Conservation (phyloP, 208 protist genomes). For the Leishmania major region DNA sequence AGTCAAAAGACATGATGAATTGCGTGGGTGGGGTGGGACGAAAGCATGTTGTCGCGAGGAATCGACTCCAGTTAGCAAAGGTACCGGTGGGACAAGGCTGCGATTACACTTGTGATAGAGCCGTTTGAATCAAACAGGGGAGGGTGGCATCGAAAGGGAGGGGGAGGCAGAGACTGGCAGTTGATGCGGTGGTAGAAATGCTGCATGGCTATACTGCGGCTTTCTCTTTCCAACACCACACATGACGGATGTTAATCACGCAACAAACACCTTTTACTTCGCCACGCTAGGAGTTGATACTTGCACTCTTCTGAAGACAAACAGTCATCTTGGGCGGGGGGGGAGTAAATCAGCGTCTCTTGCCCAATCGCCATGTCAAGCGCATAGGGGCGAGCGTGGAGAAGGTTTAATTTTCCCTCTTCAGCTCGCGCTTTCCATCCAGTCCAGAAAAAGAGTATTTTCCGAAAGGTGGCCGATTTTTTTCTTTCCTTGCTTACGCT, state of each 20-base stretch:
- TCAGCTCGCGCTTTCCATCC: background rate
- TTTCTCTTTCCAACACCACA: background rate
- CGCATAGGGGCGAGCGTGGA: background rate
- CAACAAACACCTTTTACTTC: background rate
- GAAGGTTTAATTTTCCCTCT: background rate
- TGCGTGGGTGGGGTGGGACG: background rate
- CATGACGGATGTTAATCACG: background rate
- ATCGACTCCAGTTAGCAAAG: background rate
- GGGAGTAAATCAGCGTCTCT: background rate
- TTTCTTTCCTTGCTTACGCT: background rate
- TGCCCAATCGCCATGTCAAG: background rate
- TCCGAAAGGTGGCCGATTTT: too few species aligned
- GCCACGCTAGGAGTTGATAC: background rate
- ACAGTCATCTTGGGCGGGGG: background rate
- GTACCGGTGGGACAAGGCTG: background rate
- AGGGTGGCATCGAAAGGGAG: background rate
- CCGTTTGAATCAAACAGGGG: background rate
- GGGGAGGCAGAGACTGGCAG: background rate
- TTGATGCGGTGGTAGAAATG: background rate
- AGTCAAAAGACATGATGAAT: background rate
- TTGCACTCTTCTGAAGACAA: background rate
- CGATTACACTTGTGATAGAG: background rate
- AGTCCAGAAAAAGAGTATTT: background rate
- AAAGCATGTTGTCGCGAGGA: background rate
- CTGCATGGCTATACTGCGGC: background rate